phyloP scores from a whole-genome alignment of 495 filamentous ascomycete species.

The Aspergillus indologenus region DNA sequence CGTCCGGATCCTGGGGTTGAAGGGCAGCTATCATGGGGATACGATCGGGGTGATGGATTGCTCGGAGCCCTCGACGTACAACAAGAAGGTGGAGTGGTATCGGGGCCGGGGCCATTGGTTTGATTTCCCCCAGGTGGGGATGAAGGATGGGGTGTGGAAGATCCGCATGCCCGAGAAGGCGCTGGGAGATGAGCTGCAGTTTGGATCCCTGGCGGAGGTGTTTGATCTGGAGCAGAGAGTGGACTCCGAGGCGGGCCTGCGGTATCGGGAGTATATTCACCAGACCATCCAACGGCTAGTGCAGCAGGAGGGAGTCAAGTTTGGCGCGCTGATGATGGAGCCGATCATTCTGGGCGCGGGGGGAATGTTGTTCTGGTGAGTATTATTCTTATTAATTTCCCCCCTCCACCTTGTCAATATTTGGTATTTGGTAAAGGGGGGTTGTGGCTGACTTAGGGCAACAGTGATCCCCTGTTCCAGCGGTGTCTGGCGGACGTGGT shows the following conservation, averaged over 20 bases:
- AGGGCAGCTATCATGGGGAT: conserved; percentile 77
- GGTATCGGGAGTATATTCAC: conserved; percentile 58
- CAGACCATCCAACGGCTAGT: conserved; percentile 48
- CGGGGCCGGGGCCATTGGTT: conserved; percentile 71
- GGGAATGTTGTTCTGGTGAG: conserved; percentile 73
- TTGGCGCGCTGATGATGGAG: conserved; percentile 73
- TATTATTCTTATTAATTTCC: neutral
- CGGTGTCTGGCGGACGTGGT: conserved; percentile 59
- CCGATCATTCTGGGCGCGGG: conserved; percentile 73
- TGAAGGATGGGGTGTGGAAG: conserved; percentile 60
- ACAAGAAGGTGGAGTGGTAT: conserved; percentile 79
- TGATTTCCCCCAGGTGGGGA: conserved; percentile 65
- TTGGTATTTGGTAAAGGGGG: no score
- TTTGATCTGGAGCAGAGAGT: conserved; percentile 58
- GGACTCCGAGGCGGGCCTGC: conserved; percentile 31
- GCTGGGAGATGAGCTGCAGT: conserved; percentile 44
- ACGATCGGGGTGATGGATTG: conserved; percentile 81
- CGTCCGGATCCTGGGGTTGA: conserved; percentile 65
- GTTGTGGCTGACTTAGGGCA: conserved; percentile 1
- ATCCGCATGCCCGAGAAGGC: conserved; percentile 51
- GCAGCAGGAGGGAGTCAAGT: conserved; percentile 54
- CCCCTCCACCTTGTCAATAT: no score
- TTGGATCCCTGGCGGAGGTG: conserved; percentile 51
- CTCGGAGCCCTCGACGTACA: conserved; percentile 67
- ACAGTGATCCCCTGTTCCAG: conserved; percentile 75